Percentiles rank a stretch among this genome's conserved stretches.
phyloP scores from a whole-genome alignment of 2,329 filamentous ascomycete genomes.

The Diaporthe sp. region DNA sequence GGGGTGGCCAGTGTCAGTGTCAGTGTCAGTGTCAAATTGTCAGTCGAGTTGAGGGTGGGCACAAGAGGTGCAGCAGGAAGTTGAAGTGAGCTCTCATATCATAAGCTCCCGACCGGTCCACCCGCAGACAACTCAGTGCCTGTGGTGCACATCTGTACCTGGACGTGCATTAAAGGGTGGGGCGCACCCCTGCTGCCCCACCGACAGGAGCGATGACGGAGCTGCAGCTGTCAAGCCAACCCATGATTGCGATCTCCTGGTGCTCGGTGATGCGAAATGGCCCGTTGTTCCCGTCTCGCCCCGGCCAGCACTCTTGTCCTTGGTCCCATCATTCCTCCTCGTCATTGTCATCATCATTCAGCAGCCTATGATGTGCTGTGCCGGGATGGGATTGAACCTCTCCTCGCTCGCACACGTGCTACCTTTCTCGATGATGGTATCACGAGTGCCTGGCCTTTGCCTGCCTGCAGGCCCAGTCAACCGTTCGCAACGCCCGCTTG shows the following conservation, averaged over 20 bases:
- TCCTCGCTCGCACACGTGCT: background rate
- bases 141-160: background rate
- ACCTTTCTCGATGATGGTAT: background rate
- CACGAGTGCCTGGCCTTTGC: background rate
- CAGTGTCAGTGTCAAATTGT: background rate
- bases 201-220: slow-evolving; percentile 6
- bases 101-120: slow-evolving; percentile 20
- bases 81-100: slow-evolving; percentile 3
- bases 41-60: background rate
- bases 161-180: slow-evolving; percentile 9
- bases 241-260: slow-evolving; percentile 25
- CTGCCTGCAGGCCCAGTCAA: background rate
- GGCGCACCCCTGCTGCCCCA: background rate
- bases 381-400: background rate
- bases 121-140: slow-evolving; percentile 5
- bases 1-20: slow-evolving; percentile 1
- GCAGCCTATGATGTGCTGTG: background rate
- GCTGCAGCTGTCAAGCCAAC: slow-evolving; percentile 21
- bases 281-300: background rate
- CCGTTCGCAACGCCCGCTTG: background rate
- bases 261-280: slow-evolving; percentile 6
- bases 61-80: background rate
- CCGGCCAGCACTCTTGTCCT: background rate
- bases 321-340: background rate
- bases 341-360: background rate